Conservation (phyloP, 2,329 filamentous ascomycete genomes). For the Diaporthe vexans region DNA sequence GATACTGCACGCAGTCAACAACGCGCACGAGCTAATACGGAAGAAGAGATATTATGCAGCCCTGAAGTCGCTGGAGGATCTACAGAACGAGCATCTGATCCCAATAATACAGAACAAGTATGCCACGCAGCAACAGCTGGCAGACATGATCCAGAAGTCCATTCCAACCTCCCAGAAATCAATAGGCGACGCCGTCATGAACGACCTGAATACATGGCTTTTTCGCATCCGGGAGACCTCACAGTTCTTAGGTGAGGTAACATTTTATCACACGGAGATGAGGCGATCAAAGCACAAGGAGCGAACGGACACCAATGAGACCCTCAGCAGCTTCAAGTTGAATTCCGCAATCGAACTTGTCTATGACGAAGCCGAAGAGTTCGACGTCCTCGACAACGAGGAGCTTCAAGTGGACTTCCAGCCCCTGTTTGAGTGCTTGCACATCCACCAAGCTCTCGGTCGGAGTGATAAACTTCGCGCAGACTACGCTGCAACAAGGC, state of each 20-base stretch:
- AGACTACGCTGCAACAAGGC: slow-evolving; percentile 92
- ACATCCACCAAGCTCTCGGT: slow-evolving; percentile 95
- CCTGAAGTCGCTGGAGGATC: slow-evolving; percentile 91
- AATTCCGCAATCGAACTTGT: slow-evolving; percentile 97
- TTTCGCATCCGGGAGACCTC: slow-evolving; percentile 96
- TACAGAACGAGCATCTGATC: slow-evolving; percentile 93
- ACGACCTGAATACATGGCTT: slow-evolving; percentile 95
- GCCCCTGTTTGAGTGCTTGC: slow-evolving; percentile 92
- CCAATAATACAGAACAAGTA: slow-evolving; percentile 83
- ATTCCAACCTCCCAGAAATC: slow-evolving; percentile 92
- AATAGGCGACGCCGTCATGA: slow-evolving; percentile 97
- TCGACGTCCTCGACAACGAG: slow-evolving; percentile 95
- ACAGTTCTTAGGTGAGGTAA: slow-evolving; percentile 94
- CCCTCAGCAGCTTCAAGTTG: slow-evolving; percentile 86
- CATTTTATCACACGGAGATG: slow-evolving; percentile 95
- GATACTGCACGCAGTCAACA: slow-evolving; percentile 91
- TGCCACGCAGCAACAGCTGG: slow-evolving; percentile 93
- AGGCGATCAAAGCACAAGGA: slow-evolving; percentile 87
- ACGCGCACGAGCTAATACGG: slow-evolving; percentile 90
- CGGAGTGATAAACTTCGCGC: slow-evolving; percentile 91
- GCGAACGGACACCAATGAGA: slow-evolving; percentile 80
- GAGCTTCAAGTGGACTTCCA: slow-evolving; percentile 95
- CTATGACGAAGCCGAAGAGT: slow-evolving; percentile 94
- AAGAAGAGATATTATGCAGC: slow-evolving; percentile 98
- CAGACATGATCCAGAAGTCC: slow-evolving; percentile 95